A percentile compares a stretch with the other conserved stretches of the same genome.
phyloP scores from a whole-genome alignment of 805 yeast species.

The Alloascoidea africana region DNA sequence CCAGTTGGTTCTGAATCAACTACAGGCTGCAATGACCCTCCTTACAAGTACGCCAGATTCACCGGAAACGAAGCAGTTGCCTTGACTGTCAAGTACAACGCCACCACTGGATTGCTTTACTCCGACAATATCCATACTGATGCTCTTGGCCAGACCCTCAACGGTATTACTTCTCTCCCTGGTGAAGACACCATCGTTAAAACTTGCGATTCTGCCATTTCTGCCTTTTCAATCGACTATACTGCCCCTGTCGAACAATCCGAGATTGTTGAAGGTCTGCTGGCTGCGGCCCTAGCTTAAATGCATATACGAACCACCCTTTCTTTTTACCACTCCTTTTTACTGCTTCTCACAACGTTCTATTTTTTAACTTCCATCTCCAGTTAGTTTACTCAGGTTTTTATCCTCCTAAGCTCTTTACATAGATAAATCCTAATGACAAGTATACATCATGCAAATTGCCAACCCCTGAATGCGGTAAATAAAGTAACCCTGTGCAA shows the following conservation, averaged over 20 bases:
- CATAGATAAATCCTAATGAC: no score
- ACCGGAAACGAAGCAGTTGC: conserved; percentile 24
- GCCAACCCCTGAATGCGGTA: no score
- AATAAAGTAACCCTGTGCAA: no score
- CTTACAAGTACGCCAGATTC: conserved; percentile 29
- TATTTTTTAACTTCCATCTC: no score
- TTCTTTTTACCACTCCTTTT: no score
- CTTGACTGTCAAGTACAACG: conserved; percentile 23
- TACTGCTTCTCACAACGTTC: no score
- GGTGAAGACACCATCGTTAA: conserved; percentile 22
- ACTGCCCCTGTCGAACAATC: conserved; percentile 10
- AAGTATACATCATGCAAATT: no score
- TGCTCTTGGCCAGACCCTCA: conserved; percentile 16
- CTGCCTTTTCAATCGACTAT: conserved; percentile 32
- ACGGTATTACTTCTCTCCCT: conserved; percentile 30
- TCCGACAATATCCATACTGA: conserved; percentile 11
- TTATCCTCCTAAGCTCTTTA: no score
- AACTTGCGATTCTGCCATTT: conserved; percentile 27
- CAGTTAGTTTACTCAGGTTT: no score
- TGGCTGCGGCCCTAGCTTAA: conserved; percentile 1
- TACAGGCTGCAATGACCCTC: conserved; percentile 24
- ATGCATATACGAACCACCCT: no score
- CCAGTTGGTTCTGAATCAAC: conserved; percentile 24
- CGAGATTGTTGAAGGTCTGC: conserved; percentile 6
- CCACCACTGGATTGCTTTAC: conserved; percentile 19